Percentiles rank a stretch among this genome's conserved stretches.
Evolutionary conservation across 495 filamentous ascomycete species (phyloP).

Genomic region (Aspergillus asperescens): DNA sequence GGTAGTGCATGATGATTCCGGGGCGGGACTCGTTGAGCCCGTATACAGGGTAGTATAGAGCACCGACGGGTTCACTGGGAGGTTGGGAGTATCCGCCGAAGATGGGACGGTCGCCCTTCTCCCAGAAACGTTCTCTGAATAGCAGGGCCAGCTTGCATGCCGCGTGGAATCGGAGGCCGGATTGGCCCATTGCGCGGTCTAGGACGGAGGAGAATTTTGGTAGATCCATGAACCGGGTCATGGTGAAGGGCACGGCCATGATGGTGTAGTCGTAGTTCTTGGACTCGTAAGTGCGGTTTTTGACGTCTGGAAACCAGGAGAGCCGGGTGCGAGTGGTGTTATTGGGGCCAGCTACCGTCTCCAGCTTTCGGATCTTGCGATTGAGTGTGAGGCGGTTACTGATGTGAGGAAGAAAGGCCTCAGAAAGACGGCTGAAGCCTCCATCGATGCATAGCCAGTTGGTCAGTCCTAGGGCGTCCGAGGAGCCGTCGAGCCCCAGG

Average conservation of each 20-base stretch:
- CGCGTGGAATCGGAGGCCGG: conserved; percentile 40
- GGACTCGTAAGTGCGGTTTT: conserved; percentile 20
- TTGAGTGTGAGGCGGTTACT: conserved; percentile 18
- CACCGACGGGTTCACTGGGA: conserved; percentile 48
- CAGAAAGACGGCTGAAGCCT: conserved; percentile 23
- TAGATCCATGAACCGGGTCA: conserved; percentile 26
- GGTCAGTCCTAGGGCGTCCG: background rate
- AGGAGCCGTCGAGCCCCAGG: conserved; percentile 13
- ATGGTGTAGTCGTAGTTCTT: conserved; percentile 29
- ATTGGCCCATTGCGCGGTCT: conserved; percentile 46
- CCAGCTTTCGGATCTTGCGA: conserved; percentile 22
- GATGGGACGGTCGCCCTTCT: conserved; percentile 53
- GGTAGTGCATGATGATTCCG: conserved; percentile 56
- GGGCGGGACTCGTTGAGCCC: conserved; percentile 54
- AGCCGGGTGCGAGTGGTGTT: background rate
- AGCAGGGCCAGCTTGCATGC: conserved; percentile 64
- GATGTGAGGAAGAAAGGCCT: conserved; percentile 25
- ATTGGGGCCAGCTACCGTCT: background rate
- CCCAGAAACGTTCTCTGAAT: conserved; percentile 62
- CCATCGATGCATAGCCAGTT: background rate
- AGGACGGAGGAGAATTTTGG: conserved; percentile 32
- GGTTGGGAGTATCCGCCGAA: conserved; percentile 52
- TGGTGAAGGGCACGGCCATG: conserved; percentile 29
- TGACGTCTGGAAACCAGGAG: conserved; percentile 22
- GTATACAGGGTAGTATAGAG: conserved; percentile 58